Evolutionary conservation across 768 basidiomycete genomes (phyloP), one percentile per base, ranked within the genome.

Genomic region (Leccinum variicolor): DNA sequence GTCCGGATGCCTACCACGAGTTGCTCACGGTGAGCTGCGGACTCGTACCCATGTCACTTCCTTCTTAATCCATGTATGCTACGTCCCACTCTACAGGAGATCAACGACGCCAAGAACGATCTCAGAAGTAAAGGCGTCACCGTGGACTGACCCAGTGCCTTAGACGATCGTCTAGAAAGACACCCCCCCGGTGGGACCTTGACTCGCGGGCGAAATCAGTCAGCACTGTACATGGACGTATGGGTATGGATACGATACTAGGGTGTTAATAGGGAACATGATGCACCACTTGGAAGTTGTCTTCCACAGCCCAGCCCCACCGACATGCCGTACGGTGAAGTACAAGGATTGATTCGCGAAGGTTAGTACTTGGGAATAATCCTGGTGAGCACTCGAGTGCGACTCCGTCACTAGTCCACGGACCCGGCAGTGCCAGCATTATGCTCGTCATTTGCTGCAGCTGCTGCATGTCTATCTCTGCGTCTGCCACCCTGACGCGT

Each of bases 1-100:
- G 89, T 68, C 86, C 88, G 36, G 89, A 92, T 62, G 90, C 90
- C 6, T 89, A 92, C 62, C 76, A 80, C 10, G 86, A 88, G 68
- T 71, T 92, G 53, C 75, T 89, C 62, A 64, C 69, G 65, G 87
- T 89, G 50, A 43, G 52, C 25, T 2, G 1, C 13, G 48, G 13
- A 29, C 15, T 15, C 4, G 19, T 19, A n/a, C 53, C 25, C 11
- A n/a, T 23, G 3, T 6, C 13, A 10, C 13, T 8, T 5, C 15
- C 28, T 21, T 13, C 43, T 7, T 11, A 6, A 2, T 8, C 11
- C 21, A 11, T 41, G 5, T 21, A n/a, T 43, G 41, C n/a, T 43
- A n/a, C 14, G 14, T 58, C 34, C 56, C 15, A 6, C 5, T 26
- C 28, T 33, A 9, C 65, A 87, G 85, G 86, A 90, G 75, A 85